Evolutionary conservation across 768 basidiomycete species (phyloP), one percentile per base, ranked within the genome.

Genomic region (Scleroderma citrinum): DNA sequence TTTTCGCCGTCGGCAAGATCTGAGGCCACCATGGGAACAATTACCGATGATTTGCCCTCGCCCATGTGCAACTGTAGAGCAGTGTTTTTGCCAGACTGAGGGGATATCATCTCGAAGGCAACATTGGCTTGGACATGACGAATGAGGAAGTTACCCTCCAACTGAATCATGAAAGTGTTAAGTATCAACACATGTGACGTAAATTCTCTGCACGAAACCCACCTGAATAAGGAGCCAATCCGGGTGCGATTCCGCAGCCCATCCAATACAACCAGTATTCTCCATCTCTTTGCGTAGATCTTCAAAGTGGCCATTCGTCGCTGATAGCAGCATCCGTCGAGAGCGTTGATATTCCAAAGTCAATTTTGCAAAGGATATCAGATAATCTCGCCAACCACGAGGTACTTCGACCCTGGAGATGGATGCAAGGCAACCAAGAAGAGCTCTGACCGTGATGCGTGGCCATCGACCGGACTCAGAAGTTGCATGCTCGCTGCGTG

Each of bases 21-120:
- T 4, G 68, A 55, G 0, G 66, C 63, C 1, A 69, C 60, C 26
- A 79, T 61, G 0, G 79, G 79, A 2, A 80, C 67, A 17, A 81
- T 71, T 1, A 71, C 71, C 0, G 70, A 72, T 2, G 71, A 69
- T 50, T 81, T 81, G 1, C 78, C 80, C 46, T 81, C 78, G 2
- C 78, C 78, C 78, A 81, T 81, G 43, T 81, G 78, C 14, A 80
- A 69, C 36, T 80, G 78, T 24, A 75, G 62, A 5, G 68, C 58
- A 0, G 71, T 70, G 42, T 74, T 81, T 7, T 53, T 16, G 3
- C 52, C 49, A 0, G 60, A 67, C 1, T 47, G 48, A 0, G 80
- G 77, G 0, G 56, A 47, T 20, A 76, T 73, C 79, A 81, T 80
- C 43, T 77, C 69, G 3, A 55, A 45, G 1, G 77, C 74, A 7